Evolutionary conservation across 1,139 yeast species (phyloP).

Genomic region (Kodamaea derodonti): DNA sequence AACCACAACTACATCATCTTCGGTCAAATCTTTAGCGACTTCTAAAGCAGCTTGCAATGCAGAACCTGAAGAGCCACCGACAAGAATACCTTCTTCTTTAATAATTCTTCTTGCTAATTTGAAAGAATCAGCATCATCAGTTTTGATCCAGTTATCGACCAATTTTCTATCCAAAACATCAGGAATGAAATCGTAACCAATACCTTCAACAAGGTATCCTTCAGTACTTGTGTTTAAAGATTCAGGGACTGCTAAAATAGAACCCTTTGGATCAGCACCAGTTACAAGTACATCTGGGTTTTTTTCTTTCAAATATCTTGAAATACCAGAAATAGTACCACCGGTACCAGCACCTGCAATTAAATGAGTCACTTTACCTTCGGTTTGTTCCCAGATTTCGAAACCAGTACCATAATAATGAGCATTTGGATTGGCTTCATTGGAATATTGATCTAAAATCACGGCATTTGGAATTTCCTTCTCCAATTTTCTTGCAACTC

Average conservation of each 20-base stretch:
- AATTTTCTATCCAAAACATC: conserved; percentile 66
- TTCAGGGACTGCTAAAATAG: conserved; percentile 80
- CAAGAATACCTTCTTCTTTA: conserved; percentile 80
- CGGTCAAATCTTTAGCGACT: conserved; percentile 66
- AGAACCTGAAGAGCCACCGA: conserved; percentile 86
- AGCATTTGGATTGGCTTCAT: conserved; percentile 77
- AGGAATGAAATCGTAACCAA: conserved; percentile 87
- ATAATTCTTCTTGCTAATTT: conserved; percentile 79
- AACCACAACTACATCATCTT: conserved; percentile 73
- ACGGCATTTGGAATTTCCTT: conserved; percentile 85
- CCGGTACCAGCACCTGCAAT: conserved; percentile 95
- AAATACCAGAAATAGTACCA: conserved; percentile 77
- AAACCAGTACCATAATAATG: conserved; percentile 83
- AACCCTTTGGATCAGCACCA: conserved; percentile 87
- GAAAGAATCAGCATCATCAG: conserved; percentile 80
- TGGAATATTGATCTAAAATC: conserved; percentile 79
- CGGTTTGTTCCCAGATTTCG: conserved; percentile 82
- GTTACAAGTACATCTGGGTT: conserved; percentile 58
- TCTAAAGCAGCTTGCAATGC: conserved; percentile 79
- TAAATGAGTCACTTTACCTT: conserved; percentile 67
- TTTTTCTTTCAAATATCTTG: conserved; percentile 72
- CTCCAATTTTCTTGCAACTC: conserved; percentile 79
- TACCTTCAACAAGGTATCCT: conserved; percentile 83
- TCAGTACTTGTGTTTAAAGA: conserved; percentile 58
- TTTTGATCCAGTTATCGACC: conserved; percentile 82